Evolutionary conservation across 2,329 filamentous ascomycete genomes (phyloP).

Genomic region (Neobulgaria alba): DNA sequence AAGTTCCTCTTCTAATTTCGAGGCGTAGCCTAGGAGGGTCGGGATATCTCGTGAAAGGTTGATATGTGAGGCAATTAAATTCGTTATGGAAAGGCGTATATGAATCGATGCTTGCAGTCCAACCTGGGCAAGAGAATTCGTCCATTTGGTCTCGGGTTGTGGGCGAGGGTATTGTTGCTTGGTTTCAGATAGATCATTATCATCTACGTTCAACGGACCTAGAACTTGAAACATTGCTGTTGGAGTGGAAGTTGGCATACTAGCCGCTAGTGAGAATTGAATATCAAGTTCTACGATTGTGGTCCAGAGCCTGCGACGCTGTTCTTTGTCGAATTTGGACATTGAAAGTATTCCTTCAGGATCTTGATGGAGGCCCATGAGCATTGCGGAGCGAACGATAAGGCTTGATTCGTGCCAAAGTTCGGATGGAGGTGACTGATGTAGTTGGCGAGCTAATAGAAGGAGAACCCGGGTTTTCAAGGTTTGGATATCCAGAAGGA

Average conservation of each 20-base stretch:
- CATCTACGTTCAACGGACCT: conserved; percentile 37
- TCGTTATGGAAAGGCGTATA: conserved; percentile 11
- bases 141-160: conserved; percentile 10
- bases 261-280: conserved; percentile 41
- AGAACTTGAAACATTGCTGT: conserved; percentile 39
- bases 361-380: conserved; percentile 50
- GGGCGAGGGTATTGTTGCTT: conserved; percentile 13
- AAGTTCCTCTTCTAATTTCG: conserved; percentile 8
- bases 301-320: conserved; percentile 47
- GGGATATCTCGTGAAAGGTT: conserved; percentile 10
- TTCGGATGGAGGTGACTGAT: conserved; percentile 27
- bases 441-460: conserved; percentile 10
- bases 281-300: conserved; percentile 45
- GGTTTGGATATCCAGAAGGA: conserved; percentile 7
- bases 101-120: conserved; percentile 8
- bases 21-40: conserved; percentile 6
- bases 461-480: conserved; percentile 13
- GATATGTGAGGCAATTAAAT: conserved; percentile 12
- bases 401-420: conserved; percentile 5
- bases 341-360: conserved; percentile 40
- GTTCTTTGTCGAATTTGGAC: conserved; percentile 40
- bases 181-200: conserved; percentile 11
- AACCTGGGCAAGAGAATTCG: conserved; percentile 15
- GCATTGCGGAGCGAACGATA: conserved; percentile 44
- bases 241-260: conserved; percentile 40